Evolutionary conservation across 2,329 filamentous ascomycete species (phyloP).

Genomic region (Penicillium sp.): DNA sequence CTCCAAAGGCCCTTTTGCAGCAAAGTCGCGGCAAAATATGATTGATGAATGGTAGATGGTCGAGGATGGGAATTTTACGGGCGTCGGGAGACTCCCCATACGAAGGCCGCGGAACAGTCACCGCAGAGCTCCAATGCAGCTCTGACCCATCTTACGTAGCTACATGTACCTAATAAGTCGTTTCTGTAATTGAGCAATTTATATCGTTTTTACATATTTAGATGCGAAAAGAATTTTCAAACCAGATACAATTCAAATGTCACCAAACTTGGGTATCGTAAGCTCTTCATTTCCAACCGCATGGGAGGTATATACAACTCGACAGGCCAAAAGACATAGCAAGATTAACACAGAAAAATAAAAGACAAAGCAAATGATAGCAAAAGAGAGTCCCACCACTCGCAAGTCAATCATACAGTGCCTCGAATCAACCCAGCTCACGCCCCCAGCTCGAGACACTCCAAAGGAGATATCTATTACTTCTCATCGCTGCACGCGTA

Average conservation of each 20-base stretch:
- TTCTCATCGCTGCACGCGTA: conserved; percentile 9
- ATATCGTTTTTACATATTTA: not conserved
- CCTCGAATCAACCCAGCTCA: conserved; percentile 13
- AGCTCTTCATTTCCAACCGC: conserved; percentile 41
- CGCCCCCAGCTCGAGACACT: conserved; percentile 8
- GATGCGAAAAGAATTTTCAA: not conserved
- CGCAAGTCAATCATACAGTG: conserved; percentile 7
- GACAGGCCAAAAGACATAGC: conserved; percentile 24
- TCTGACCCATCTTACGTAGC: too few species aligned
- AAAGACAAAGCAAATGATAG: conserved; percentile 23
- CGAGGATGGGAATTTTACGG: conserved; percentile 34
- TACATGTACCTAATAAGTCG: not conserved
- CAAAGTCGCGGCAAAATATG: conserved; percentile 2
- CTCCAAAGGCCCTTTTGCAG: conserved; percentile 3
- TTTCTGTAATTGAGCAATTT: not conserved
- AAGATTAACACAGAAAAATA: conserved; percentile 27
- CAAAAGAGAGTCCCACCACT: conserved; percentile 20
- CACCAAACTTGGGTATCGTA: conserved; percentile 39
- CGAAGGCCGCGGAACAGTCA: conserved; percentile 21
- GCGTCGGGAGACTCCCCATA: conserved; percentile 23
- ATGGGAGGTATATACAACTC: conserved; percentile 41
- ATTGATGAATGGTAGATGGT: conserved; percentile 15
- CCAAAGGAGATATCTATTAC: conserved; percentile 18
- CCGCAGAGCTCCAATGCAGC: not conserved
- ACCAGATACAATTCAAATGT: conserved; percentile 1